Conservation (phyloP, 2,329 filamentous ascomycete species). For the Neonectria hederae region DNA sequence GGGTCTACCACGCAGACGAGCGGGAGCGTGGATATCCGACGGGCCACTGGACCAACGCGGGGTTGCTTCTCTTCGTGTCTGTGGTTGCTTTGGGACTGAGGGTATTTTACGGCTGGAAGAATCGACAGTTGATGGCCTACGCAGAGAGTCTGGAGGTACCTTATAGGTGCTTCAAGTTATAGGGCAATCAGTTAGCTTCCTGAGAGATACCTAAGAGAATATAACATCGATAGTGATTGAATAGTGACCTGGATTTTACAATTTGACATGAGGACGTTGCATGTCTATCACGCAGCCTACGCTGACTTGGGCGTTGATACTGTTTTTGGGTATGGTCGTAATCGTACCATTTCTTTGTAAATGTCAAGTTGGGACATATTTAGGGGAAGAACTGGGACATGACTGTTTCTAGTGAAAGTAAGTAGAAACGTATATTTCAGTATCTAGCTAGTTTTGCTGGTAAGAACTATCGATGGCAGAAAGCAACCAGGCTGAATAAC, state of each 20-base stretch:
- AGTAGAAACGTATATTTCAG: too few relatives aligned
- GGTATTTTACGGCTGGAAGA: constrained; percentile 63
- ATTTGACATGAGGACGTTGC: background rate
- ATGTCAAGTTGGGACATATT: too few relatives aligned
- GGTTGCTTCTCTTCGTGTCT: constrained; percentile 66
- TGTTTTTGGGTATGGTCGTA: too few relatives aligned
- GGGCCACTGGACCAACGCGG: constrained; percentile 74
- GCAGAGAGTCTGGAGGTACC: constrained; percentile 45
- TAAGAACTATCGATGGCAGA: too few relatives aligned
- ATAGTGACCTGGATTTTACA: background rate
- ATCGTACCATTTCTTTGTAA: too few relatives aligned
- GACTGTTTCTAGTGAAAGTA: too few relatives aligned
- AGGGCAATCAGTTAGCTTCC: constrained; percentile 2
- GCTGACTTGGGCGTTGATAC: too few relatives aligned
- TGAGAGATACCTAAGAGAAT: constrained; percentile 12
- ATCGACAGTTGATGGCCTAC: constrained; percentile 48
- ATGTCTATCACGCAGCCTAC: too few relatives aligned
- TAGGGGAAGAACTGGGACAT: too few relatives aligned
- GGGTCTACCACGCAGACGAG: constrained; percentile 76
- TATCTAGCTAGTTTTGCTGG: too few relatives aligned
- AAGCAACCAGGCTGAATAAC: too few relatives aligned
- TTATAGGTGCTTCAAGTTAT: constrained; percentile 54
- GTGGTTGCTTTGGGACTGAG: constrained; percentile 64
- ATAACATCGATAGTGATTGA: background rate
- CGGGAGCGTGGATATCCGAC: constrained; percentile 70